These are phyloP conservation scores for Hortaea sp. DNA, from an alignment of 2,329 filamentous ascomycete species.

Conservation along the genomic window DNA sequence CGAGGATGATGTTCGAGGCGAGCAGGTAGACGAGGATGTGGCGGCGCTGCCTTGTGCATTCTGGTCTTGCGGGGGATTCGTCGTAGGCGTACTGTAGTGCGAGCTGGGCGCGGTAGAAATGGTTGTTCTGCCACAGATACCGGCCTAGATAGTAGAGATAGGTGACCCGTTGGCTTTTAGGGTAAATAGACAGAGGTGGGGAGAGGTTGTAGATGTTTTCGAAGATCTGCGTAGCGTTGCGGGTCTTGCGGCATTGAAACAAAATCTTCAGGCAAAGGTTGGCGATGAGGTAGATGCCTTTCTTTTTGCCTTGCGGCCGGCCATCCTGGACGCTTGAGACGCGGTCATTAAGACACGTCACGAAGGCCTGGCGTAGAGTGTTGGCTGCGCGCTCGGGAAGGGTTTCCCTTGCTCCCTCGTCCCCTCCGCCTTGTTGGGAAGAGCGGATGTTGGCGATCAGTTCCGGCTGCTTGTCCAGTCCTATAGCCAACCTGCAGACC, in stretches of 20 bases:
- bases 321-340: slow-evolving; percentile 49
- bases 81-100: slow-evolving; percentile 72
- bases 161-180: slow-evolving; percentile 76
- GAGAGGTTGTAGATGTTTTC: slow-evolving; percentile 77
- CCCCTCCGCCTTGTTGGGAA: slow-evolving; percentile 29
- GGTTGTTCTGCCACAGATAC: slow-evolving; percentile 75
- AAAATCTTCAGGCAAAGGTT: slow-evolving; percentile 83
- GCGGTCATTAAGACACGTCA: slow-evolving; percentile 75
- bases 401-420: slow-evolving; percentile 59
- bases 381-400: slow-evolving; percentile 83
- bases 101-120: slow-evolving; percentile 66
- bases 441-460: slow-evolving; percentile 54
- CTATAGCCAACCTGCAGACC: slow-evolving; percentile 73
- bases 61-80: slow-evolving; percentile 49
- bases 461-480: slow-evolving; percentile 69
- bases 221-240: slow-evolving; percentile 79
- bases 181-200: slow-evolving; percentile 70
- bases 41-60: slow-evolving; percentile 55
- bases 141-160: slow-evolving; percentile 92
- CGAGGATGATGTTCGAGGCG: slow-evolving; percentile 71
- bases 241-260: slow-evolving; percentile 76
- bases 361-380: slow-evolving; percentile 82
- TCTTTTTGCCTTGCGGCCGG: slow-evolving; percentile 70
- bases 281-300: slow-evolving; percentile 83
- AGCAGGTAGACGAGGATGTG: slow-evolving; percentile 78